Conservation (phyloP, 306 rosid species). For the Pyrus betulifolia region DNA sequence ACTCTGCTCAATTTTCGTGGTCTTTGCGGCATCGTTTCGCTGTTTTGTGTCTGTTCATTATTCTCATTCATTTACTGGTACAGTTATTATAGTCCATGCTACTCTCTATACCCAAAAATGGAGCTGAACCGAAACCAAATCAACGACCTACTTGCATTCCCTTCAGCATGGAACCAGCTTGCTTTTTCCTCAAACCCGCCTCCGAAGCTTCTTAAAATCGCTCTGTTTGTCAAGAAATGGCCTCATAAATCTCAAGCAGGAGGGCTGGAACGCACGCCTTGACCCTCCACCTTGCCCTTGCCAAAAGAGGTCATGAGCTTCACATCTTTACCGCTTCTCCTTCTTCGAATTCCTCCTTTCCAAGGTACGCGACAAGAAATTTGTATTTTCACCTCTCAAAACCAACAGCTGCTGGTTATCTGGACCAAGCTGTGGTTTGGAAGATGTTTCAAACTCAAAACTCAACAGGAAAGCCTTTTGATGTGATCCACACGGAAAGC, state of each 20-base stretch:
- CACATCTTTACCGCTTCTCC: conserved; percentile 58
- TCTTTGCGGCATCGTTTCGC: conserved; percentile 23
- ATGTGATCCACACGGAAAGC: conserved; percentile 62
- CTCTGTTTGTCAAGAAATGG: conserved; percentile 77
- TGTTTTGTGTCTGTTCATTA: conserved; percentile 31
- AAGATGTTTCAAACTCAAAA: conserved; percentile 56
- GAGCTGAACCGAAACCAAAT: conserved; percentile 23
- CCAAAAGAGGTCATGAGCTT: conserved; percentile 64
- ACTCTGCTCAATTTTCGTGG: conserved; percentile 27
- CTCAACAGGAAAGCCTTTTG: conserved; percentile 42
- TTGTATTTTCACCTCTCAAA: conserved; percentile 55
- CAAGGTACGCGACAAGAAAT: conserved; percentile 16
- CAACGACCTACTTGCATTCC: conserved; percentile 44
- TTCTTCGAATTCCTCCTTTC: conserved; percentile 24
- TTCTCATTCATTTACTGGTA: conserved; percentile 42
- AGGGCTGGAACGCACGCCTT: conserved; percentile 75
- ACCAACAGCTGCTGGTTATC: conserved; percentile 57
- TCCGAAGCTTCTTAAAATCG: conserved; percentile 44
- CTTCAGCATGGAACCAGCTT: conserved; percentile 59
- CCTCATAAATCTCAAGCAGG: conserved; percentile 57
- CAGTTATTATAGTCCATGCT: conserved; percentile 28
- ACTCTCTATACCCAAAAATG: conserved; percentile 25
- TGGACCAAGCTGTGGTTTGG: conserved; percentile 58
- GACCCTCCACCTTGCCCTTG: conserved; percentile 68
- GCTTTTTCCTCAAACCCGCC: conserved; percentile 38